A percentile compares a stretch with the other conserved stretches of the same genome.
phyloP scores from a whole-genome alignment of 176 grass and related monocot genomes.

The Echinochloa phyllopogon region DNA sequence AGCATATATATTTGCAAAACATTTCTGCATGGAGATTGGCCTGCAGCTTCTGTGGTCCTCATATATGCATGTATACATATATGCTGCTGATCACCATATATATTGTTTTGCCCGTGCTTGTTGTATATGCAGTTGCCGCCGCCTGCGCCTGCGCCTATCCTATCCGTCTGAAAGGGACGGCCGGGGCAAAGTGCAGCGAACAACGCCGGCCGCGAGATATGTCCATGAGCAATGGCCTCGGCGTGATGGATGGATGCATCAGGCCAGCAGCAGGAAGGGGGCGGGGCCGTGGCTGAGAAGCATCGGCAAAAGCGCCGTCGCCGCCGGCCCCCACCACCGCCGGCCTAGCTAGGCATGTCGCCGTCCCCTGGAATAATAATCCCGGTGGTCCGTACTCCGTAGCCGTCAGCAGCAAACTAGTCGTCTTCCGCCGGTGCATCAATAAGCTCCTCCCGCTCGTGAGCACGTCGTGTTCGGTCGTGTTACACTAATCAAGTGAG shows the following conservation, averaged over 20 bases:
- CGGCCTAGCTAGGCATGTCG: slow-evolving; percentile 58
- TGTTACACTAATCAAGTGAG: slow-evolving; percentile 1
- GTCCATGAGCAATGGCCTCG: slow-evolving; percentile 1
- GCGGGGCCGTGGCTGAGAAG: slow-evolving; percentile 11
- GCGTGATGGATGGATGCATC: slow-evolving; percentile 5
- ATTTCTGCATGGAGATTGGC: not conserved
- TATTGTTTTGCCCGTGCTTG: slow-evolving; percentile 4
- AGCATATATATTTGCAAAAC: not conserved
- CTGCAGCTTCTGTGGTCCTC: slow-evolving; percentile 33
- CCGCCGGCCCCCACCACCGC: slow-evolving; percentile 43
- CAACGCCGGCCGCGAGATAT: not conserved
- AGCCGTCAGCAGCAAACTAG: slow-evolving; percentile 6
- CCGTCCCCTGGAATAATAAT: not conserved
- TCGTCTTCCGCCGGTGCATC: not conserved
- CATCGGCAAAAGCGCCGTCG: slow-evolving; percentile 20
- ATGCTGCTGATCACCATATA: not conserved
- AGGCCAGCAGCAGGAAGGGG: no score
- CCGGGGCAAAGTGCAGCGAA: slow-evolving; percentile 32
- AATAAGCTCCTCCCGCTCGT: not conserved
- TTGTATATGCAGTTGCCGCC: not conserved
- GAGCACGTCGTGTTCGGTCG: slow-evolving; percentile 18
- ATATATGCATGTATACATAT: not conserved
- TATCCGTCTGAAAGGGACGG: not conserved
- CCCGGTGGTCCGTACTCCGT: slow-evolving; percentile 25
- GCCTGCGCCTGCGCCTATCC: not conserved